Base-by-base conservation (phyloP, 2,329 filamentous ascomycete species). In the Cladosporium halotolerans region DNA sequence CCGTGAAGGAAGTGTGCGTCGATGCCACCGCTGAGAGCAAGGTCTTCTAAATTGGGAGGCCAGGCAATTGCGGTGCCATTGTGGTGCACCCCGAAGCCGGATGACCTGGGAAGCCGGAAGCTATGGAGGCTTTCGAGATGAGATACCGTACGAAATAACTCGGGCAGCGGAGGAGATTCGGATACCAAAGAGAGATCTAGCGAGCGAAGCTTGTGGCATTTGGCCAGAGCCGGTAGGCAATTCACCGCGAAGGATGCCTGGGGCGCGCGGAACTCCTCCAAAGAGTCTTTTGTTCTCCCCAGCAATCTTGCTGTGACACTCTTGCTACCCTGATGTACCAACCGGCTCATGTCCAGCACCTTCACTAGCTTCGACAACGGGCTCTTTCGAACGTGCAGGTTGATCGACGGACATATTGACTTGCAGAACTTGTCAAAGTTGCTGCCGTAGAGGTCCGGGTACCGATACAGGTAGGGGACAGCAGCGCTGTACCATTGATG, bases 301-400 rank as follows among this genome's bases (percentile, higher is more conserved):
- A 84, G 68, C 7, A 84, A 65, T 32, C 80, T 74, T 16, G 80
- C 78, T 0, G 81, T 84, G 9, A 76, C 66, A 46, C 78, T 79
- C 58, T 79, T 81, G 53, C 73, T 77, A 56, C 79, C 78, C 59
- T 83, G 77, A 59, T 84, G 80, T 2, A 83, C 79, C 13, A 85
- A 74, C 39, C 65, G 59, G 9, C 73, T 72, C 66, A 85, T 72
- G 60, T 83, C 72, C 36, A 85, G 69, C 9, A 68, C 63, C 34
- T 73, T 74, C 11, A 85, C 76, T 42, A 81, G 65, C n/a, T 67
- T 67, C 0, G 76, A 75, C 39, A 77, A 59, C 11, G 75, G 73
- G 47, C 72, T 75, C 52, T 73, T 74, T 32, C 74, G 74, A 28
- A 76, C 71, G 52, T 75, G 74, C 0, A 73, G 68, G 51, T 74